These are phyloP conservation scores for Syzygium syzygioides DNA, from an alignment of 441 rosid species.

Conservation along the genomic window DNA sequence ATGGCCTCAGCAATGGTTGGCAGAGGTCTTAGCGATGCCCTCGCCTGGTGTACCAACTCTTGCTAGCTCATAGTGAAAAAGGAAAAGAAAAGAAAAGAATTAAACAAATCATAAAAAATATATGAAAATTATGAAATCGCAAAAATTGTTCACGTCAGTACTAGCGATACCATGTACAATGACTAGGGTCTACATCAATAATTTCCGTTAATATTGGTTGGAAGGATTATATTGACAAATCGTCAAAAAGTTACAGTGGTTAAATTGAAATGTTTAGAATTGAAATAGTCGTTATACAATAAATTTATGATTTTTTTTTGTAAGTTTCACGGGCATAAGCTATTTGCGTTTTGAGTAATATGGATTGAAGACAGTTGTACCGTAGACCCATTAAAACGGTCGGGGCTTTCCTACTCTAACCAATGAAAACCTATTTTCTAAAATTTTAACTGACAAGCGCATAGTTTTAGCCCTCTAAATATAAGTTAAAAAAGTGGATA, in stretches of 20 bases:
- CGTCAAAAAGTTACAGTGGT: accelerated
- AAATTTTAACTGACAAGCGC: background rate
- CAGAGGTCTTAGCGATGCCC: accelerated
- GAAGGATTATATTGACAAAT: too few relatives aligned
- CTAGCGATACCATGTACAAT: background rate
- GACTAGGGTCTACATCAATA: accelerated
- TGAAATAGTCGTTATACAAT: accelerated
- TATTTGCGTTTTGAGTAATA: background rate
- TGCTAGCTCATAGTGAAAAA: accelerated
- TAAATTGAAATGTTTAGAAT: background rate
- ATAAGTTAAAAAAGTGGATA: background rate
- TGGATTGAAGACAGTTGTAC: background rate
- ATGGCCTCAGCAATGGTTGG: background rate
- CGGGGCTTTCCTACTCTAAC: background rate
- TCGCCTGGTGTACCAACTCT: accelerated
- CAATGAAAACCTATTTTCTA: background rate
- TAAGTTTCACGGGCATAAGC: background rate
- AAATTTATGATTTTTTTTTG: background rate
- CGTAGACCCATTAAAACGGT: background rate
- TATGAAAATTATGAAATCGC: background rate
- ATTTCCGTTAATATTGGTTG: accelerated
- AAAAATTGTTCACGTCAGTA: too few relatives aligned
- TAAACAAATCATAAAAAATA: background rate
- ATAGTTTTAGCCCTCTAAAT: background rate
- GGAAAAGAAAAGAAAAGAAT: background rate